Base-by-base conservation (phyloP, 495 filamentous ascomycete species). In the Penicilliopsis zonata region DNA sequence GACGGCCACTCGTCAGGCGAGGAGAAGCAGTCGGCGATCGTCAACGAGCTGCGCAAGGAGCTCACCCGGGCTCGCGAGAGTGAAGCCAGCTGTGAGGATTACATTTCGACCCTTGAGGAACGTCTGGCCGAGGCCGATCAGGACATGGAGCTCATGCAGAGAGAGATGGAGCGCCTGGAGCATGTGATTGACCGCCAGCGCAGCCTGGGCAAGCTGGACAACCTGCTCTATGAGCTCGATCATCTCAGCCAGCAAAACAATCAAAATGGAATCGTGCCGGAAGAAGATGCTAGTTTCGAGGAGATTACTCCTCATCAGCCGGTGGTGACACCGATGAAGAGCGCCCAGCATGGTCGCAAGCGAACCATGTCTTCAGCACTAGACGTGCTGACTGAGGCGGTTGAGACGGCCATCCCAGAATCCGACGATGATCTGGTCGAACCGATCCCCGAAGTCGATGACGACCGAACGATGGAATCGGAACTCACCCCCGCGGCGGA, bases 61-160 rank as follows among this genome's bases (percentile, higher is more conserved):
- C 78, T 96, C 33, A 67, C 74, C 9, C 74, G 88, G n/a, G 70
- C 86, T 26, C 82, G 87, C 9, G 92, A 94, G 33, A 94, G 82
- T 47, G 90, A 99, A 58, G 69, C 77, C 13, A 73, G 76, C 33
- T 81, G 72, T 43, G 90, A 99, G 47, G 88, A 95, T 33, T 99
- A 99, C 49, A 96, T 99, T 29, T 87, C 90, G 3, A 96, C 88
- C 2, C 64, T 99, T 20, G 90, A 99, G 55, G 90, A 96, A 53
- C 79, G 90, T 12, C 72, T 99, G 10, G 92, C 92, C 1, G 90
- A 99, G 55, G 74, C 86, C 3, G 90, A 99, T 44, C 88, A 95
- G 49, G 92, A 99, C 46, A 78, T 84, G 47, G 90, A 96, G 47
- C 52, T 93, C 35, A 93, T 96, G 87, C 85, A 94, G 57, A 80